These are phyloP conservation scores for Pyrus pyrifolia DNA, from an alignment of 306 rosid genomes.

Conservation along the genomic window DNA sequence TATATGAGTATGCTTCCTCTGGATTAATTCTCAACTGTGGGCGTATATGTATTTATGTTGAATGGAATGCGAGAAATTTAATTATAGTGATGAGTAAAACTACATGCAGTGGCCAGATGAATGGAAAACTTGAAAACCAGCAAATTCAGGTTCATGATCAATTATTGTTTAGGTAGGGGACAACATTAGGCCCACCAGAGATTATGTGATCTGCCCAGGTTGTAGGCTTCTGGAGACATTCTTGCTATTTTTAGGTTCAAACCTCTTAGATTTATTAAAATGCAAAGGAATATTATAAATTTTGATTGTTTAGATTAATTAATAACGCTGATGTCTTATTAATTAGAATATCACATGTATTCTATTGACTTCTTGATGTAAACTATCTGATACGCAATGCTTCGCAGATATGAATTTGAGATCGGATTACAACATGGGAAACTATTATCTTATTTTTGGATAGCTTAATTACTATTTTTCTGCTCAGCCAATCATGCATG, in stretches of 20 bases:
- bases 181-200: conserved; percentile 32
- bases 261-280: neutral
- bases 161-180: conserved; percentile 15
- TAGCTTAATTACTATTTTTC: neutral
- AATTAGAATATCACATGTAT: neutral
- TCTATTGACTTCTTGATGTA: neutral
- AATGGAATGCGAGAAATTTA: neutral
- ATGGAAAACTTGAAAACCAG: neutral
- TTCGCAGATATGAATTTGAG: neutral
- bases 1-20: too few species aligned
- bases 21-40: too few species aligned
- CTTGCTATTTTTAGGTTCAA: neutral
- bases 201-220: conserved; percentile 34
- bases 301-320: neutral
- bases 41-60: neutral
- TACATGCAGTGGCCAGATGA: neutral
- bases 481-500: neutral
- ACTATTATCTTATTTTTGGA: neutral
- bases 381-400: neutral
- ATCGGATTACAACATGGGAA: neutral
- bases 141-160: neutral
- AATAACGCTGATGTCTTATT: neutral
- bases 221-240: neutral
- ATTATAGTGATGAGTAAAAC: neutral
- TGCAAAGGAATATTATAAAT: neutral